A percentile compares a stretch with the other conserved stretches of the same genome.
Evolutionary conservation across 2,329 filamentous ascomycete species (phyloP).

Genomic region (Colletotrichum plurivorum): DNA sequence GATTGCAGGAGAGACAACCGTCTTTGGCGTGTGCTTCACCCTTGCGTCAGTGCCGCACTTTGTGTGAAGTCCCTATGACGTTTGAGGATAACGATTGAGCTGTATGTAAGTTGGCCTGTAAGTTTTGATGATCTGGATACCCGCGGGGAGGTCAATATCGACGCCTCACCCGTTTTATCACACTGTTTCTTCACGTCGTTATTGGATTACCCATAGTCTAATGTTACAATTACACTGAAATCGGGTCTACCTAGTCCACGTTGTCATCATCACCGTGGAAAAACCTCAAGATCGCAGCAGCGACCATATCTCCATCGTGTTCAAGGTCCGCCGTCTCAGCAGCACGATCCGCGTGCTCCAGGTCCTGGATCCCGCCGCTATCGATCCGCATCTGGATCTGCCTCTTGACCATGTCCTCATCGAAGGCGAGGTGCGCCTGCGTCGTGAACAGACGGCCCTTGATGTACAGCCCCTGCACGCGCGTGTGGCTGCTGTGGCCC

Average conservation of each 20-base stretch:
- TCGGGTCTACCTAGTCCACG: slow-evolving; percentile 44
- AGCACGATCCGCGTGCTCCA: slow-evolving; percentile 73
- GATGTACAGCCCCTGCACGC: slow-evolving; percentile 81
- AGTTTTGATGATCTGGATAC: too few species aligned
- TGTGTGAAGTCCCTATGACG: background rate
- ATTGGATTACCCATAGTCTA: background rate
- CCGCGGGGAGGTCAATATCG: too few species aligned
- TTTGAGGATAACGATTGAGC: too few species aligned
- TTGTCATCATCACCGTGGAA: slow-evolving; percentile 64
- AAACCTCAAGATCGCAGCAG: slow-evolving; percentile 74
- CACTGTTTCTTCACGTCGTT: too few species aligned
- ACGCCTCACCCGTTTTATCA: too few species aligned
- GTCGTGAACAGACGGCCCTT: slow-evolving; percentile 76
- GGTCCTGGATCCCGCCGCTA: slow-evolving; percentile 72
- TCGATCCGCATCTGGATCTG: slow-evolving; percentile 73
- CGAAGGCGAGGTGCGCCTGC: slow-evolving; percentile 86
- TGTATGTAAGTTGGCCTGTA: too few species aligned
- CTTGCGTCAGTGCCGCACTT: background rate
- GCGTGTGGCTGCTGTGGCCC: slow-evolving; percentile 75
- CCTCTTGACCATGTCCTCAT: slow-evolving; percentile 75
- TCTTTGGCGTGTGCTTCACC: background rate
- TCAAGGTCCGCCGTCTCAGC: slow-evolving; percentile 71
- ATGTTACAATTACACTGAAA: background rate
- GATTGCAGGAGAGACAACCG: background rate
- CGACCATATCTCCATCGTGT: slow-evolving; percentile 80